Evolutionary conservation across 345 rosid species (phyloP), one percentile per base, ranked within the genome.

Genomic region (Balakata baccata): DNA sequence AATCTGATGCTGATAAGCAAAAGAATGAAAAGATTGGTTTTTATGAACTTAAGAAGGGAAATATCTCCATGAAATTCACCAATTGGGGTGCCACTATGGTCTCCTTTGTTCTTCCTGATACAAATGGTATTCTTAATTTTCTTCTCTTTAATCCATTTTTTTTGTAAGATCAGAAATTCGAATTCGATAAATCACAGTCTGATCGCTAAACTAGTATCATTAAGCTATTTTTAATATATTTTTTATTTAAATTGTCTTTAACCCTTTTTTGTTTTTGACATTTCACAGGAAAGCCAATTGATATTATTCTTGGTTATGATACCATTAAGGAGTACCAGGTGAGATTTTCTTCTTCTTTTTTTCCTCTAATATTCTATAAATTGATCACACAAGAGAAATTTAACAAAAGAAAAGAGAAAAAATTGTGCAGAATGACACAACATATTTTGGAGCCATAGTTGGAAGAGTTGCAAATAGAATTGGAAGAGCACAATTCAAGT

Each of bases 391-490:
- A 29, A 29, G 2, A 29, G n/a, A n/a, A n/a, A n/a, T n/a, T n/a
- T n/a, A n/a, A n/a, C n/a, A n/a, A n/a, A n/a, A n/a, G n/a, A n/a
- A n/a, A n/a, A n/a, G n/a, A n/a, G n/a, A 29, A 29, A 29, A 29
- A 29, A 29, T 29, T 29, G 34, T 29, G 34, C 83, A 94, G 98
- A 89, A 86, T 8, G 92, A 86, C 75, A 69, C 81, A 20, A 51
- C 86, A 3, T 86, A 88, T 74, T 75, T 94, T 41, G 98, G 94
- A 46, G 78, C 95, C 41, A 80, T 86, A n/a, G 92, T 92, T 65
- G 98, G 98, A 20, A 85, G 98, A 17, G 85, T 92, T 29, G 97
- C 96, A 14, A 92, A 92, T 69, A 82, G 96, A 83, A 90, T 94
- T 23, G 88, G 77, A 20, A 83, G 89, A 3, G 93, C 96, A 25